Evolutionary conservation across 441 rosid species (phyloP).

Genomic region (Heliophila coronopifolia): DNA sequence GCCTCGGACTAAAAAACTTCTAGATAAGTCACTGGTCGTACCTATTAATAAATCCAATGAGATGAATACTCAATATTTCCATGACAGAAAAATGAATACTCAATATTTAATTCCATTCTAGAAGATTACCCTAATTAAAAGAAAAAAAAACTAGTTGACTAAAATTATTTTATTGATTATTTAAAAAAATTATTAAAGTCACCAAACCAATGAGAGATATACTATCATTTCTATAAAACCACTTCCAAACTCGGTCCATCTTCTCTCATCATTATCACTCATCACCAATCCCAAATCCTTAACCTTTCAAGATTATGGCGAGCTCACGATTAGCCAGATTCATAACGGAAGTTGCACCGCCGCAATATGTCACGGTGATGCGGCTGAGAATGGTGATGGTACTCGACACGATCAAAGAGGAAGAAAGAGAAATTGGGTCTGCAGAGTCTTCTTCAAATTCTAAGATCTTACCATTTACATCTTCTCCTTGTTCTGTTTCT

Average conservation of each 20-base stretch:
- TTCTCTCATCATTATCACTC: too few species aligned
- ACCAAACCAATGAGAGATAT: background rate
- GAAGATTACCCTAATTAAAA: too few species aligned
- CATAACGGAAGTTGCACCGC: slow-evolving; percentile 80
- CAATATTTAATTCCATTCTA: too few species aligned
- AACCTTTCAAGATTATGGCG: slow-evolving; percentile 39
- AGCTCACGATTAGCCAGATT: slow-evolving; percentile 60
- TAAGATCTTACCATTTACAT: slow-evolving; percentile 21
- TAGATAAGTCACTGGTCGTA: too few species aligned
- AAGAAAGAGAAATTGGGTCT: slow-evolving; percentile 44
- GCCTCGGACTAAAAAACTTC: too few species aligned
- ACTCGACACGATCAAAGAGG: slow-evolving; percentile 82
- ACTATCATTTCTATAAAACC: slow-evolving; percentile 16
- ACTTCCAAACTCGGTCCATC: background rate
- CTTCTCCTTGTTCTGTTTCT: slow-evolving; percentile 3
- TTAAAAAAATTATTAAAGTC: too few species aligned
- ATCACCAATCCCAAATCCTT: background rate
- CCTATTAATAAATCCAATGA: too few species aligned
- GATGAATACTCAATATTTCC: too few species aligned
- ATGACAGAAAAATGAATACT: too few species aligned
- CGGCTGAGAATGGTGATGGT: slow-evolving; percentile 61
- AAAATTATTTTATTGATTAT: too few species aligned
- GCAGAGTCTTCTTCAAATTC: slow-evolving; percentile 21
- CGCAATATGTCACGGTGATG: slow-evolving; percentile 71
- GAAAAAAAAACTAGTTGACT: too few species aligned